These are phyloP conservation scores for Micractinium conductrix DNA, from an alignment of 139 green algal species.

Conservation along the genomic window DNA sequence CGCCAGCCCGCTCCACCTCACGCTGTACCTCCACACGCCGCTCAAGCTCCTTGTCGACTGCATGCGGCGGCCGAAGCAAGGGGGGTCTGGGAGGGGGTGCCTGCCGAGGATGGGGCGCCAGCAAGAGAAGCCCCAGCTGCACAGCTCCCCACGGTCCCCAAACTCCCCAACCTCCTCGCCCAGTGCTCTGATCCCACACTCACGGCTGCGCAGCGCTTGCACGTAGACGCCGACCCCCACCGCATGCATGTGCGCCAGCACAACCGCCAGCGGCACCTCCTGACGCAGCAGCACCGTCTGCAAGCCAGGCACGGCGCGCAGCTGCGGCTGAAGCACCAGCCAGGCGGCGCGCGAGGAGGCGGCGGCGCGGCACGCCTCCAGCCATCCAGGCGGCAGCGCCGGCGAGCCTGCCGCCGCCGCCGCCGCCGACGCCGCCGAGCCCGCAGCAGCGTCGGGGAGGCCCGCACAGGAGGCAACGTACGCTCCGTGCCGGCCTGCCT, in stretches of 20 bases:
- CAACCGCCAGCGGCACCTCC: slow-evolving; percentile 80
- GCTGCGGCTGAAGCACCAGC: background rate
- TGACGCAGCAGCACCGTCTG: slow-evolving; percentile 6
- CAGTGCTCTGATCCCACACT: too few relatives aligned
- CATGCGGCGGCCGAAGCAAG: too few relatives aligned
- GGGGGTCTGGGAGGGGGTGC: too few relatives aligned
- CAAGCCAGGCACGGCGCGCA: background rate
- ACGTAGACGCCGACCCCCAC: slow-evolving; percentile 60
- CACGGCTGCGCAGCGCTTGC: slow-evolving; percentile 9
- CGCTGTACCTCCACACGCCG: too few relatives aligned
- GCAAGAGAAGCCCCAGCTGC: too few relatives aligned
- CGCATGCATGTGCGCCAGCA: slow-evolving; percentile 77
- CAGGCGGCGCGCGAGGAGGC: background rate
- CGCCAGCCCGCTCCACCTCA: too few relatives aligned
- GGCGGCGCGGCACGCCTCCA: background rate
- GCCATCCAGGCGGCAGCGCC: background rate
- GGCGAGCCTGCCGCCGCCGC: background rate
- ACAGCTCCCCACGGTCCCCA: too few relatives aligned
- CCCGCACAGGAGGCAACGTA: background rate
- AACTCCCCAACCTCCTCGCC: too few relatives aligned
- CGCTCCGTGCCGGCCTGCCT: background rate
- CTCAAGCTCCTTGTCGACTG: too few relatives aligned
- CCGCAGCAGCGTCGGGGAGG: background rate
- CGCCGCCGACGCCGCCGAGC: background rate
- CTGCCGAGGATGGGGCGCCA: too few relatives aligned